phyloP scores from a whole-genome alignment of 768 basidiomycete genomes.

The Mycena maculata region DNA sequence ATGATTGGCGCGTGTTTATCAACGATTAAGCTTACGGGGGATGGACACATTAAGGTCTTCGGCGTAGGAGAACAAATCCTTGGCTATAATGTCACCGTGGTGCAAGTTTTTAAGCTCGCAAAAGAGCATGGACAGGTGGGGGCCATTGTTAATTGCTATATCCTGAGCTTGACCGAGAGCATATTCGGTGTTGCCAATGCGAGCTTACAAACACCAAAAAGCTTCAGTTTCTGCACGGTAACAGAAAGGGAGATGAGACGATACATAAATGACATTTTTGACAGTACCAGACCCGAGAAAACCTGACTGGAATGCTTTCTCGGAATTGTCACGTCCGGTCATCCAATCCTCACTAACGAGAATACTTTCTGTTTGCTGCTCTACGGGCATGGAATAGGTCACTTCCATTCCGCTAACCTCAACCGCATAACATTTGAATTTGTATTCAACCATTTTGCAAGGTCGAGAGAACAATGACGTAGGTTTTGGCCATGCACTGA shows the following conservation, averaged over 20 bases:
- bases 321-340: background rate
- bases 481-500: conserved; percentile 11
- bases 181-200: conserved; percentile 31
- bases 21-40: background rate
- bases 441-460: conserved; percentile 15
- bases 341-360: conserved; percentile 18
- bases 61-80: conserved; percentile 17
- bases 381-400: background rate
- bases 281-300: conserved; percentile 20
- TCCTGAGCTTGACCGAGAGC: conserved; percentile 32
- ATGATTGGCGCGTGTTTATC: too few species aligned
- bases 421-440: background rate
- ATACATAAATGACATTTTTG: conserved; percentile 34
- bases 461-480: background rate
- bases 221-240: background rate
- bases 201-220: conserved; percentile 30
- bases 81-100: conserved; percentile 26
- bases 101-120: conserved; percentile 31
- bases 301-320: conserved; percentile 18
- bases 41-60: background rate
- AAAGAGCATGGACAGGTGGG: conserved; percentile 4
- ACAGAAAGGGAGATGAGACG: background rate
- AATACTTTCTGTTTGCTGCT: conserved; percentile 5
- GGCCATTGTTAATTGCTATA: background rate
- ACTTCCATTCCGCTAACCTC: background rate